Conservation (phyloP, 352 stramenopile genomes). For the Globisporangium heterothallicum region DNA sequence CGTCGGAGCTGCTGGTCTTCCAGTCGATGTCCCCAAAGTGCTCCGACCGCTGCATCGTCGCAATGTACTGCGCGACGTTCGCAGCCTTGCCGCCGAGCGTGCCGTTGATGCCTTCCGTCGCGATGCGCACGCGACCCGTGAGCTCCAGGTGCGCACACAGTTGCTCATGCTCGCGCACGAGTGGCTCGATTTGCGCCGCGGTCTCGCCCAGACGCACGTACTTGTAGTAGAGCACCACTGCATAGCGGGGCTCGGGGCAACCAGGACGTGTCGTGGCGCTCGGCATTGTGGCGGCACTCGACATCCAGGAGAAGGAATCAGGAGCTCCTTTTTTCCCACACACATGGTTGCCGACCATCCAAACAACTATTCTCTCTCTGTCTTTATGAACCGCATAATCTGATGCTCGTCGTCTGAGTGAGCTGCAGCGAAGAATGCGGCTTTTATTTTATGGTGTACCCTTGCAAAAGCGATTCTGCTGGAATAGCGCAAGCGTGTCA, state of each 20-base stretch:
- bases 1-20: constrained; percentile 61
- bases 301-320: no score
- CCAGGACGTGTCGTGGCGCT: no score
- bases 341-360: no score
- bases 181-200: constrained; percentile 24
- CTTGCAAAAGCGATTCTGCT: not conserved
- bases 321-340: no score
- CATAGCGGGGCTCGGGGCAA: no score
- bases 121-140: constrained; percentile 68
- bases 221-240: constrained; percentile 83
- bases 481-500: not conserved
- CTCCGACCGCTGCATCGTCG: constrained; percentile 32
- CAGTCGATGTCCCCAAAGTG: constrained; percentile 62
- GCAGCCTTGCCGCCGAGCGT: constrained; percentile 49
- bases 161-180: constrained; percentile 35
- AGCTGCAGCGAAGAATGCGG: not conserved
- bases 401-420: not conserved
- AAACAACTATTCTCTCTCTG: not conserved
- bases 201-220: constrained; percentile 60
- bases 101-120: constrained; percentile 83
- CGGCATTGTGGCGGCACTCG: no score
- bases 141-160: constrained; percentile 54
- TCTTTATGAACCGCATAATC: not conserved
- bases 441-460: not conserved
- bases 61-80: constrained; percentile 61